These are phyloP conservation scores for Colletotrichum brevisporum DNA, from an alignment of 2,329 filamentous ascomycete species.

Conservation along the genomic window DNA sequence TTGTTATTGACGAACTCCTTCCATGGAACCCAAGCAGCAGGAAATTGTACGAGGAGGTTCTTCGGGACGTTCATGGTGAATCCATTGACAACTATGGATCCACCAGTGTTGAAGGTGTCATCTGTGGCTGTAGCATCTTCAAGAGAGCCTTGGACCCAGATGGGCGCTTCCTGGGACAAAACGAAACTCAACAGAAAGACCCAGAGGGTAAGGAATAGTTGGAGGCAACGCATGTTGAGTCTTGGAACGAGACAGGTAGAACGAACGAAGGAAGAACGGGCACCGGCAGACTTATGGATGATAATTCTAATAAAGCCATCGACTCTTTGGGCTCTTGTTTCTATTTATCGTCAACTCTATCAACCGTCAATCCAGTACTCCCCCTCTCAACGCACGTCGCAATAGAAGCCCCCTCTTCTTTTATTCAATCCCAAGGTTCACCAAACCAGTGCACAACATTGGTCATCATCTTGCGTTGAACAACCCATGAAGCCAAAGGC, in stretches of 20 bases:
- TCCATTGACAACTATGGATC: slow-evolving; percentile 60
- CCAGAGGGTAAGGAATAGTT: slow-evolving; percentile 6
- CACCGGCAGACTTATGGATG: neutral
- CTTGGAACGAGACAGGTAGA: neutral
- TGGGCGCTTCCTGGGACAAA: slow-evolving; percentile 45
- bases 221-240: slow-evolving; percentile 1
- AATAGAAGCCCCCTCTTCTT: neutral
- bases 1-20: slow-evolving; percentile 52
- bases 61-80: slow-evolving; percentile 62
- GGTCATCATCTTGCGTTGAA: neutral
- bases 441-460: neutral
- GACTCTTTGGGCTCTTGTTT: neutral
- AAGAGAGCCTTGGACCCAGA: slow-evolving; percentile 51
- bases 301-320: neutral
- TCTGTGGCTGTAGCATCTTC: slow-evolving; percentile 51
- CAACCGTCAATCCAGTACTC: neutral
- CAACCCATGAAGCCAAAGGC: neutral
- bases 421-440: neutral
- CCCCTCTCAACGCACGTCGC: neutral
- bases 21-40: slow-evolving; percentile 60
- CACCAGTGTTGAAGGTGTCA: slow-evolving; percentile 60
- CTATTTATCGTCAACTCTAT: neutral
- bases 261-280: too few relatives aligned
- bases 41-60: slow-evolving; percentile 65
- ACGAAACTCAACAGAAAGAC: slow-evolving; percentile 41